Conservation (phyloP, 148 eudicot species). For the Rhododendron simsii region DNA sequence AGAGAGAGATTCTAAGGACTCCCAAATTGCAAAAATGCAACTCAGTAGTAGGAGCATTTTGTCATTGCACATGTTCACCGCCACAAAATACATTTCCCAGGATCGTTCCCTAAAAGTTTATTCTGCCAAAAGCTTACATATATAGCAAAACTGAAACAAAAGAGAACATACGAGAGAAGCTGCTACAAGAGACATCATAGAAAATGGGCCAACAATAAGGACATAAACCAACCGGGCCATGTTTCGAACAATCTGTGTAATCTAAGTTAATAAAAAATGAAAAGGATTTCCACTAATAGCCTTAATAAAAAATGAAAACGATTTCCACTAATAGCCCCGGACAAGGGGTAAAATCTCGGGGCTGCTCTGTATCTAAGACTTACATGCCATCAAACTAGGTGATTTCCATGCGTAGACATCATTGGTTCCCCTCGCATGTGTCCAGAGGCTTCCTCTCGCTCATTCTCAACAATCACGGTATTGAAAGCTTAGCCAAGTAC, state of each 20-base stretch:
- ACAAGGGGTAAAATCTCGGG: slow-evolving; percentile 13
- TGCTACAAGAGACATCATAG: not conserved
- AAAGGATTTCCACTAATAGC: too few species aligned
- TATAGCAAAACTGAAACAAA: not conserved
- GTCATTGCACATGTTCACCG: not conserved
- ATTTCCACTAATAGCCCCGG: slow-evolving; percentile 16
- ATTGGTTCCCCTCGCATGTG: not conserved
- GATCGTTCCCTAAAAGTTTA: not conserved
- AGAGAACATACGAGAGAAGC: not conserved
- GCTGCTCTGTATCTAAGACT: slow-evolving; percentile 7
- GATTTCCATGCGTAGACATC: slow-evolving; percentile 5
- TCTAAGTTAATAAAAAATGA: not conserved
- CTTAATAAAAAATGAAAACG: too few species aligned
- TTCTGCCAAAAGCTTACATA: not conserved
- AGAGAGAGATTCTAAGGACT: not conserved
- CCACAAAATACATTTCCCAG: slow-evolving; percentile 5
- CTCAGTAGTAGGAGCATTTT: not conserved
- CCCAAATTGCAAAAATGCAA: not conserved
- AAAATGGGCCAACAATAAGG: slow-evolving; percentile 3
- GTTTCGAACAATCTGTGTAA: slow-evolving; percentile 9
- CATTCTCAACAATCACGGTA: not conserved
- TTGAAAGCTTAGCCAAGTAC: not conserved
- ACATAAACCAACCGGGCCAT: not conserved
- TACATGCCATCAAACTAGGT: slow-evolving; percentile 2
- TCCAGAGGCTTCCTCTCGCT: not conserved